Evolutionary conservation across 2,329 filamentous ascomycete genomes (phyloP), one percentile per base, ranked within the genome.

Genomic region (Aspergillus amoenus): DNA sequence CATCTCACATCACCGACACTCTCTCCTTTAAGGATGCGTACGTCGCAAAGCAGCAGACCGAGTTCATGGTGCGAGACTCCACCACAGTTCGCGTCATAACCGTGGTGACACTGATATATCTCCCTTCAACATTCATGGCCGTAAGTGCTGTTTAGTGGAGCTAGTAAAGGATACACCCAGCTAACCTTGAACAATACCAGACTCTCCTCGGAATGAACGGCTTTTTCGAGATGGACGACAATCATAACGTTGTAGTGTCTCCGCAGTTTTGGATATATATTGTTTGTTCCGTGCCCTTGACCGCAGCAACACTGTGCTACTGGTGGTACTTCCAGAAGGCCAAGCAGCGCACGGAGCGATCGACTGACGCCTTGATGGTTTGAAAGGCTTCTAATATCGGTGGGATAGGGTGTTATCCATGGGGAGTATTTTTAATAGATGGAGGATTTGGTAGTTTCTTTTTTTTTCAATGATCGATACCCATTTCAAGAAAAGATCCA

Each of bases 191-290:
- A 13, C n/a, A 41, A 40, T 18, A 17, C 6, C 30, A 73, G 71
- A 73, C 74, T 1, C 69, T 77, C 44, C 75, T 77, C 52, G 74
- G 75, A 2, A 77, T 76, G 74, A 76, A 76, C 61, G 73, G 53
- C 3, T 67, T 77, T 50, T 77, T 76, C 46, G 68, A 67, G 21
- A 63, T 73, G 58, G 68, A 76, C 34, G 52, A 67, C 1, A 70
- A 63, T 5, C 61, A 61, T 12, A 53, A 63, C 4, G 67, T 76
- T 11, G 58, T 73, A n/a, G 65, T 66, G 4, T 72, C 71, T 3
- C 62, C 68, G 8, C 72, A 71, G 63, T 66, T 77, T 21, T 77
- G 75, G 75, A 77, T 77, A 54, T 77, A 71, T 39, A 42, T 75
- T 7, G 57, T 72, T 3, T 63, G 64, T 24, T 64, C 75, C 0